Conservation (phyloP, 169 alveolate species). For the Amoebophrya sp. region DNA sequence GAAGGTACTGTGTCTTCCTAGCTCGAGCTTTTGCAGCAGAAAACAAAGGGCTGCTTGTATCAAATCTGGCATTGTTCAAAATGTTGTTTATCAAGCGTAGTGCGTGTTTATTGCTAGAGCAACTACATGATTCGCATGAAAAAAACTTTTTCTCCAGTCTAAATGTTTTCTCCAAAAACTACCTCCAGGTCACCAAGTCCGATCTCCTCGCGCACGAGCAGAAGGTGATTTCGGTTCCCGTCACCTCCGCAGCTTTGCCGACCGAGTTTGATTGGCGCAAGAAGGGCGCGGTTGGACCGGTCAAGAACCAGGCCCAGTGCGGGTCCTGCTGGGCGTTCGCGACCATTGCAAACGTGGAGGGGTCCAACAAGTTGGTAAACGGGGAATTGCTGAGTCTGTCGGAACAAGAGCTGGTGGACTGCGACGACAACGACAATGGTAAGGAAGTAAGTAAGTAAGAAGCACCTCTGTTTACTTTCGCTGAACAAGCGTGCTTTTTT, state of each 20-base stretch:
- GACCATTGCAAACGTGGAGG: constrained; percentile 55
- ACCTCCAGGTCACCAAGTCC: neutral
- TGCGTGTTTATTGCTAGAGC: too few species aligned
- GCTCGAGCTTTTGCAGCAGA: too few species aligned
- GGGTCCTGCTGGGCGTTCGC: constrained; percentile 65
- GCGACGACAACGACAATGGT: constrained; percentile 45
- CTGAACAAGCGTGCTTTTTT: too few species aligned
- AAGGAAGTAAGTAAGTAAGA: too few species aligned
- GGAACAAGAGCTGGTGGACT: constrained; percentile 62
- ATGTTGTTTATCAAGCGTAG: too few species aligned
- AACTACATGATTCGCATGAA: too few species aligned
- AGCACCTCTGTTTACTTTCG: too few species aligned
- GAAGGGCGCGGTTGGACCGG: constrained; percentile 52
- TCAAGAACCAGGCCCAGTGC: constrained; percentile 56
- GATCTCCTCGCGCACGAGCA: neutral
- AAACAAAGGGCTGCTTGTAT: too few species aligned
- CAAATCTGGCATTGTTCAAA: too few species aligned
- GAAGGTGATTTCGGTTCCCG: neutral
- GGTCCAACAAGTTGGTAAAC: constrained; percentile 41
- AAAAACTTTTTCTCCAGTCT: too few species aligned
- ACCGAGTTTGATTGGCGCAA: constrained; percentile 37
- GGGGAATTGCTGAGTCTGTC: constrained; percentile 45
- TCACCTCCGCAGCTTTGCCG: neutral
- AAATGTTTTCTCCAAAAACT: too few species aligned
- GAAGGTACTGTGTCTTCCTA: too few species aligned